phyloP scores from a whole-genome alignment of 805 yeast genomes.

The Schizosaccharomyces octosporus region DNA sequence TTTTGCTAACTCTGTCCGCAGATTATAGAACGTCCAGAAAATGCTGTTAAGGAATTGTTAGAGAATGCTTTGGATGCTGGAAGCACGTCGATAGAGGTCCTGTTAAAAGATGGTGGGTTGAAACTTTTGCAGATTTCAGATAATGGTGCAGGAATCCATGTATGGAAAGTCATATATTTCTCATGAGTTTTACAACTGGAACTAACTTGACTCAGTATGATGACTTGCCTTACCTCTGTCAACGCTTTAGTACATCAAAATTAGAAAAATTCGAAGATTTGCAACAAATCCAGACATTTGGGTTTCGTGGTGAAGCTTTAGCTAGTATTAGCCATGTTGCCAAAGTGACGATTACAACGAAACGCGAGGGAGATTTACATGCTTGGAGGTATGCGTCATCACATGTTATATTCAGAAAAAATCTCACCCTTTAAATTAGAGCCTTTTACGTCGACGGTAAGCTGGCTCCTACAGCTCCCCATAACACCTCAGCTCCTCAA shows the following conservation, averaged over 20 bases:
- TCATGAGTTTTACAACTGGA: not conserved
- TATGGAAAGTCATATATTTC: constrained; percentile 3
- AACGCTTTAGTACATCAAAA: constrained; percentile 82
- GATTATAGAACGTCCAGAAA: constrained; percentile 77
- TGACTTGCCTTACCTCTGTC: constrained; percentile 62
- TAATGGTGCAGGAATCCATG: constrained; percentile 57
- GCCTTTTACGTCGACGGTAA: constrained; percentile 47
- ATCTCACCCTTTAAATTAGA: constrained; percentile 2
- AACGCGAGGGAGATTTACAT: constrained; percentile 30
- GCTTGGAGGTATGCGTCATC: constrained; percentile 31
- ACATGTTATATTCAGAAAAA: not conserved
- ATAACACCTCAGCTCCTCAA: constrained; percentile 23
- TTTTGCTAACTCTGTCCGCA: constrained; percentile 18
- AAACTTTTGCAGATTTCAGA: constrained; percentile 70
- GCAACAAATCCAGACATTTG: constrained; percentile 47
- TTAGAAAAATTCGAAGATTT: constrained; percentile 52
- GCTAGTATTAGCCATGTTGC: constrained; percentile 85
- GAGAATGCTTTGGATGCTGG: constrained; percentile 84
- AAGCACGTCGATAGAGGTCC: constrained; percentile 45
- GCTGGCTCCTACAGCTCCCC: constrained; percentile 22
- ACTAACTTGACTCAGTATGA: constrained; percentile 16
- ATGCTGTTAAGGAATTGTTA: constrained; percentile 76
- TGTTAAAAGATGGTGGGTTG: constrained; percentile 79
- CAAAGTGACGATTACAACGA: constrained; percentile 56
- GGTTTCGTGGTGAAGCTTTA: constrained; percentile 89